These are phyloP conservation scores for Xylariaceae sp. DNA, from an alignment of 2,329 filamentous ascomycete genomes.

Conservation along the genomic window DNA sequence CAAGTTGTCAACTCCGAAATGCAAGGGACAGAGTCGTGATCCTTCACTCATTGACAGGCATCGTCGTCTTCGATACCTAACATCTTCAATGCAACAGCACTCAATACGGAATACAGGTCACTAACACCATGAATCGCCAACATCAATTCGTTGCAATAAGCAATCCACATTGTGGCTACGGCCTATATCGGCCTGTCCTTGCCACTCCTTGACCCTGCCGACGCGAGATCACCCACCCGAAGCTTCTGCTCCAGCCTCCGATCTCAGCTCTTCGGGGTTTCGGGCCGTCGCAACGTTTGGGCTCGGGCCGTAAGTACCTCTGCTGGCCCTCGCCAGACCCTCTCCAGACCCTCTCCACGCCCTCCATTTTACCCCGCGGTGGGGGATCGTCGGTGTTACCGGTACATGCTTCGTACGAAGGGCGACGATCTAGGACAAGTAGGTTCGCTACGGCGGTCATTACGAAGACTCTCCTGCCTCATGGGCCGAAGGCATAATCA, in stretches of 20 bases:
- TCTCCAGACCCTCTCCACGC: no score
- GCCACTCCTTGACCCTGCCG: neutral
- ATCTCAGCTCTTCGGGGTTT: slow-evolving; percentile 20
- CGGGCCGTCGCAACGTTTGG: slow-evolving; percentile 30
- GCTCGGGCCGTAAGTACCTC: neutral
- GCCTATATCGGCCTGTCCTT: neutral
- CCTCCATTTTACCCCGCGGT: slow-evolving; percentile 30
- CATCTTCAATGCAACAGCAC: neutral
- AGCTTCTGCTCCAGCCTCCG: slow-evolving; percentile 12
- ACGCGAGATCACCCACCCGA: slow-evolving; percentile 22
- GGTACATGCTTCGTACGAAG: neutral
- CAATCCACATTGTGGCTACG: neutral
- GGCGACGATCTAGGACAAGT: neutral
- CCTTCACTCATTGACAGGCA: neutral
- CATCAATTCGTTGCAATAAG: no score
- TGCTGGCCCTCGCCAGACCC: no score
- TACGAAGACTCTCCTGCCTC: no score
- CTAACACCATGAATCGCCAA: neutral
- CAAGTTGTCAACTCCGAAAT: neutral
- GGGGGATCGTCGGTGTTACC: slow-evolving; percentile 24
- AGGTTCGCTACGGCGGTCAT: no score
- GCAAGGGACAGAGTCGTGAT: neutral
- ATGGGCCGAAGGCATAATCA: no score
- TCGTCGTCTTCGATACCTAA: neutral
- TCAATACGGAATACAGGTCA: neutral